Conservation (phyloP, 371 early-diverging fungal species). For the Mortierella sp. region DNA sequence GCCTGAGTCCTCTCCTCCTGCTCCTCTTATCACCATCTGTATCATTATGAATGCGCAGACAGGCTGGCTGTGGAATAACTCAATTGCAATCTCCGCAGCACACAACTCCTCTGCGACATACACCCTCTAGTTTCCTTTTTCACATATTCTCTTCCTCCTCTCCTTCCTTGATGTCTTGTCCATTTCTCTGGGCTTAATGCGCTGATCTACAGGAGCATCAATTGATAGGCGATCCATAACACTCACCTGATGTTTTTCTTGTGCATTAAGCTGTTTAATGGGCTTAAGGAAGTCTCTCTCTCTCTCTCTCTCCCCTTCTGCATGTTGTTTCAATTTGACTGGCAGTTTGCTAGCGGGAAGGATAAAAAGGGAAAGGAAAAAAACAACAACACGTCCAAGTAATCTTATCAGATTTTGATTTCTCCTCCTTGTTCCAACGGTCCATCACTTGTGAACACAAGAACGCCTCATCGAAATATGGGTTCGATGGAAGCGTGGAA, state of each 20-base stretch:
- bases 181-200: too few relatives aligned
- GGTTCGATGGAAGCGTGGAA: too few relatives aligned
- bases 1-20: not conserved
- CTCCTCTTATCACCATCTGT: not conserved
- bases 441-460: too few relatives aligned
- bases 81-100: not conserved
- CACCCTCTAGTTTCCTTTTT: not conserved
- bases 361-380: slow-evolving; percentile 2
- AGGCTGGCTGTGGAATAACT: not conserved
- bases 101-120: not conserved
- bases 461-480: too few relatives aligned
- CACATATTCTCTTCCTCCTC: not conserved
- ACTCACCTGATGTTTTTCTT: too few relatives aligned
- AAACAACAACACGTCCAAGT: not conserved
- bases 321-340: not conserved
- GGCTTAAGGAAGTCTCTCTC: not conserved
- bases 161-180: too few relatives aligned
- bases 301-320: not conserved
- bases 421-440: not conserved
- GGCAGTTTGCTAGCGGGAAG: not conserved
- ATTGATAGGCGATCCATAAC: not conserved
- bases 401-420: slow-evolving; percentile 5
- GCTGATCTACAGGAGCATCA: not conserved
- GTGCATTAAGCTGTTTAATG: too few relatives aligned
- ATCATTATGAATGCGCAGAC: too few relatives aligned